Percentiles rank a stretch among this genome's conserved stretches.
These are phyloP conservation scores for Rhododendron vialii DNA, from an alignment of 148 eudicot species.

Conservation along the genomic window DNA sequence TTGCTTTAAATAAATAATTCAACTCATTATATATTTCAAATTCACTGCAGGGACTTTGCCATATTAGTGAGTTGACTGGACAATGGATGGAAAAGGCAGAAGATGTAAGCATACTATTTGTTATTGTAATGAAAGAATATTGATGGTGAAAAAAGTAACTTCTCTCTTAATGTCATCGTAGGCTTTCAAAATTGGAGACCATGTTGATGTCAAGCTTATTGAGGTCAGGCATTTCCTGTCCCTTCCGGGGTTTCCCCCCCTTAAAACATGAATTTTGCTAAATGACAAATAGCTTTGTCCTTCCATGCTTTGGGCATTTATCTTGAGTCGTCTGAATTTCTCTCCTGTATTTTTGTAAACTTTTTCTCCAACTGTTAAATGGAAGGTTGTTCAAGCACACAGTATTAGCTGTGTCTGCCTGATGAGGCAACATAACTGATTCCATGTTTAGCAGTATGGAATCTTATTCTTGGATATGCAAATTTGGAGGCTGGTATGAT, in stretches of 20 bases:
- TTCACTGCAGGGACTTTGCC: conserved; percentile 89
- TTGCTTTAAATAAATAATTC: not conserved
- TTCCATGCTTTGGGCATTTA: not conserved
- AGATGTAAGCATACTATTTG: conserved; percentile 56
- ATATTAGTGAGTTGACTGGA: conserved; percentile 89
- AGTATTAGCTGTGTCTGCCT: not conserved
- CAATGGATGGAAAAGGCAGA: conserved; percentile 82
- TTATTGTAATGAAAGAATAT: not conserved
- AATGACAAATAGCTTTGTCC: conserved; percentile 1
- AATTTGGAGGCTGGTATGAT: not conserved
- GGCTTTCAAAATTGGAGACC: conserved; percentile 93
- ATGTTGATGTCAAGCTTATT: conserved; percentile 89
- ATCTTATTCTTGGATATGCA: not conserved
- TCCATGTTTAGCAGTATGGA: not conserved
- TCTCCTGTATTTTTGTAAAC: not conserved
- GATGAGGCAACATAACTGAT: not conserved
- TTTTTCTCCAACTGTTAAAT: not conserved
- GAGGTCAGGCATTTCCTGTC: conserved; percentile 50
- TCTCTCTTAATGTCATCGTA: conserved; percentile 19
- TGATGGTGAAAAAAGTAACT: not conserved
- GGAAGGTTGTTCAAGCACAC: not conserved
- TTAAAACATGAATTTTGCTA: not conserved
- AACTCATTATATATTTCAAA: not conserved
- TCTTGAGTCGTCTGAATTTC: not conserved
- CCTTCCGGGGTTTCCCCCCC: not conserved